Evolutionary conservation across 768 basidiomycete genomes (phyloP), one percentile per base, ranked within the genome.

Genomic region (Rhizopogon rudus): DNA sequence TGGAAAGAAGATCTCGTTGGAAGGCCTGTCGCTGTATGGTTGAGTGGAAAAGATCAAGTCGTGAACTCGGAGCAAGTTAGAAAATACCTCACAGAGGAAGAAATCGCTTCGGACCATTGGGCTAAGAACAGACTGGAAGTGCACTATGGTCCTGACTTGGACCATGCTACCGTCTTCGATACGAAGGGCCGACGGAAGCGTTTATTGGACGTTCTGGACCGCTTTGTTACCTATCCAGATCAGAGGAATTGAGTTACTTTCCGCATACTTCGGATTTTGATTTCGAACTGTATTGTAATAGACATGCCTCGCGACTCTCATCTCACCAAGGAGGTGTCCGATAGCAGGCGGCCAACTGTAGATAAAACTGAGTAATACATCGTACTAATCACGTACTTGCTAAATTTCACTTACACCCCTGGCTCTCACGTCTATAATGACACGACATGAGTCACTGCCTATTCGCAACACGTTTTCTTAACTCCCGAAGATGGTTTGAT

Each of bases 1-100:
- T 87, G 82, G 78, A 77, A 72, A 59, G 83, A 82, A 52, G 85
- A 87, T 52, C 58, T 88, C 2, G 50, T 31, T 7, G 67, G 61
- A 5, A 59, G 57, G 52, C 51, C 44, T 9, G 64, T 73, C 12
- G 71, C 69, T 10, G 71, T 80, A 6, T 68, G 66, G 54, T 57
- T 79, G 29, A 65, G 71, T 39, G 76, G 71, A 37, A 58, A 61
- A 50, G 79, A 79, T 56, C 76, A 77, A 62, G 71, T 79, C 39
- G 72, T 79, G 9, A 67, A 78, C 40, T 61, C 76, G 20, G 59
- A 46, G 14, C 67, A 65, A 37, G 74, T 79, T 40, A 60, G 71
- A 55, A 56, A 58, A 54, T 79, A 78, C 55, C 56, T 80, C 46
- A 78, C 78, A 3, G 68, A 60, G 0, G 69, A 69, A 49, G 59